Base-by-base conservation (phyloP, 116 monocot species). In the Papilionanthe hybrid region DNA sequence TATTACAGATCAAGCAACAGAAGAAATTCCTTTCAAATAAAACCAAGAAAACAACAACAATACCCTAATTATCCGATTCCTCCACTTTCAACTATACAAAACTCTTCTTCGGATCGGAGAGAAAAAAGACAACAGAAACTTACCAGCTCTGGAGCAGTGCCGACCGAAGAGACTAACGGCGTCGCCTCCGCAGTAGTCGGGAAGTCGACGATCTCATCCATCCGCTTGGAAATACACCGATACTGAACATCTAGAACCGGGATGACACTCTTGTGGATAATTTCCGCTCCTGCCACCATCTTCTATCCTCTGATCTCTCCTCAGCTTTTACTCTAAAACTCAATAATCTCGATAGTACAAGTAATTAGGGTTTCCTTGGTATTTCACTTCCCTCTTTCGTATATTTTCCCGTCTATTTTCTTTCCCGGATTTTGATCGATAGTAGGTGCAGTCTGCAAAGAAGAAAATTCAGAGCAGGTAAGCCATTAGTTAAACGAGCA, bases 221-320 rank as follows among this genome's bases (percentile, higher is more conserved):
- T 25, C 49, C 75, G 6, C 75, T 75, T 75, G 22, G 27, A 45
- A 49, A 75, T 49, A 49, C 75, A 75, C 19, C 23, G 72, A 49
- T 77, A 37, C 49, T 20, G 67, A 74, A 13, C 88, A 72, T 81
- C 81, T 17, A 84, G 72, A 76, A 86, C 82, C 55, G 86, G 80
- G 22, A 85, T 79, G 43, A 32, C 32, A 32, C 44, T 73, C 73
- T 73, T 43, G 44, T 73, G 73, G 0, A 73, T 73, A 44, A 73
- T 1, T 20, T 73, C 73, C 73, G 73, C 73, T n/a, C 73, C 73
- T 0, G 73, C 73, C 73, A 73, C 73, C 73, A 73, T 73, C 42
- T 44, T 37, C 17, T 32, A 3, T 30, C 28, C 29, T 30, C 32
- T 32, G 69, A 69, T 69, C 30, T 37, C 30, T 5, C 69, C 8